These are phyloP conservation scores for Thalassiosira ordinaria DNA, from an alignment of 352 stramenopile genomes.

Conservation along the genomic window DNA sequence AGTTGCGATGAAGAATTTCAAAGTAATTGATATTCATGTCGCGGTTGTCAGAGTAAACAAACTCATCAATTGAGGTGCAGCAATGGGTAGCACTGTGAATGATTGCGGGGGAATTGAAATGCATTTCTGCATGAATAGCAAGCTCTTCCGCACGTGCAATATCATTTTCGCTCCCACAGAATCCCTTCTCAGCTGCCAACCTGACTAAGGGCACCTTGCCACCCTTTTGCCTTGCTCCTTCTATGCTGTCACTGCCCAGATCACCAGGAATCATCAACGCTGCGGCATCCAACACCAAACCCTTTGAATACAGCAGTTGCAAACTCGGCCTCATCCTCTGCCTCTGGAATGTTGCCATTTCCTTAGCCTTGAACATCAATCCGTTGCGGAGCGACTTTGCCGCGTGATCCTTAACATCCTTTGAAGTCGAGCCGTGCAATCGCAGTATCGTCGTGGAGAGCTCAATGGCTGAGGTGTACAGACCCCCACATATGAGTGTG, in stretches of 20 bases:
- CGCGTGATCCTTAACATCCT: slow-evolving; percentile 69
- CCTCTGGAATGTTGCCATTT: slow-evolving; percentile 78
- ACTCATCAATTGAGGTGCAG: slow-evolving; percentile 16
- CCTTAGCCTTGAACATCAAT: slow-evolving; percentile 68
- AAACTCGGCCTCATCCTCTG: slow-evolving; percentile 71
- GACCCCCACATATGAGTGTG: slow-evolving; percentile 60
- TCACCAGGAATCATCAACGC: slow-evolving; percentile 53
- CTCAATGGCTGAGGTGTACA: slow-evolving; percentile 71
- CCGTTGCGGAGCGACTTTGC: slow-evolving; percentile 67
- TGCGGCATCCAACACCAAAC: slow-evolving; percentile 71
- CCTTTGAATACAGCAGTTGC: slow-evolving; percentile 69
- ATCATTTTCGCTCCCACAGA: slow-evolving; percentile 69
- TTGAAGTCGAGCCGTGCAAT: slow-evolving; percentile 66
- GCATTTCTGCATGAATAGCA: slow-evolving; percentile 58
- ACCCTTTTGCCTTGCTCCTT: not conserved
- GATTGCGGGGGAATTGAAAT: slow-evolving; percentile 66
- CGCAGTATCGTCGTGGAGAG: slow-evolving; percentile 61
- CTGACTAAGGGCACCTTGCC: slow-evolving; percentile 23
- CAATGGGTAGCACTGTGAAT: slow-evolving; percentile 31
- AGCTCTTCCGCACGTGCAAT: slow-evolving; percentile 60
- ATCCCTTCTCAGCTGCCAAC: slow-evolving; percentile 63
- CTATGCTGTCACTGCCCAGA: slow-evolving; percentile 14
- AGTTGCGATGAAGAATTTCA: slow-evolving; percentile 51
- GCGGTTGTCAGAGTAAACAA: slow-evolving; percentile 68
- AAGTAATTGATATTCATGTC: slow-evolving; percentile 70